Evolutionary conservation across 345 rosid species (phyloP), one percentile per base, ranked within the genome.

Genomic region (Arabidopsis arenosa): DNA sequence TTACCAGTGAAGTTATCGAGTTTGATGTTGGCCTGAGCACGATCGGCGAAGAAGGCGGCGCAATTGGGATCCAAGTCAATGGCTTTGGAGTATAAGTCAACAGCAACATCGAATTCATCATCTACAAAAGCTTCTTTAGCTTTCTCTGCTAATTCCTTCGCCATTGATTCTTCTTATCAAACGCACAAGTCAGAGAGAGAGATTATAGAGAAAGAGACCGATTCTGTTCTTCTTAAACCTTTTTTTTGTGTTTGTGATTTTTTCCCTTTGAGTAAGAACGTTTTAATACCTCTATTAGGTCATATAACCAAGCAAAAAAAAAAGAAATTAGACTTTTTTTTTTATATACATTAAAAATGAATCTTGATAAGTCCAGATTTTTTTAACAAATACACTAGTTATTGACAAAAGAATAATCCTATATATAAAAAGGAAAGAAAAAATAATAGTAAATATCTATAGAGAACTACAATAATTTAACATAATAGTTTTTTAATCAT

Each of bases 1-100:
- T 60, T 60, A 91, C 95, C 90, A 2, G 89, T 72, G 78, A 86
- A 80, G 56, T 78, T 81, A 30, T 14, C 14, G 85, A 82, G 79
- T 70, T 92, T 92, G 82, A 88, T 82, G 72, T 85, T 80, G 75
- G 90, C 92, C 74, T 92, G 95, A 43, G 97, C 89, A 30, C 97
- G 87, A 79, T 89, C 89, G 49, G 85, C 88, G 81, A 80, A 83
- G 67, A 86, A 75, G 70, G 88, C 80, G n/a, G 90, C 84, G 83
- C 75, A 75, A 63, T 51, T 53, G 23, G 93, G 83, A 66, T 85
- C 76, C 17, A 80, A 72, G 68, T 76, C 81, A 74, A 91, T 83
- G 80, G 93, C 95, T 81, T 84, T 81, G 21, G 89, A 73, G 82
- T 79, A 88, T 60, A 85, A 80, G 70, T 86, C 87, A 58, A 81